Conservation (phyloP, 2,329 filamentous ascomycete genomes). For the Cladosporium sphaerospermum region DNA sequence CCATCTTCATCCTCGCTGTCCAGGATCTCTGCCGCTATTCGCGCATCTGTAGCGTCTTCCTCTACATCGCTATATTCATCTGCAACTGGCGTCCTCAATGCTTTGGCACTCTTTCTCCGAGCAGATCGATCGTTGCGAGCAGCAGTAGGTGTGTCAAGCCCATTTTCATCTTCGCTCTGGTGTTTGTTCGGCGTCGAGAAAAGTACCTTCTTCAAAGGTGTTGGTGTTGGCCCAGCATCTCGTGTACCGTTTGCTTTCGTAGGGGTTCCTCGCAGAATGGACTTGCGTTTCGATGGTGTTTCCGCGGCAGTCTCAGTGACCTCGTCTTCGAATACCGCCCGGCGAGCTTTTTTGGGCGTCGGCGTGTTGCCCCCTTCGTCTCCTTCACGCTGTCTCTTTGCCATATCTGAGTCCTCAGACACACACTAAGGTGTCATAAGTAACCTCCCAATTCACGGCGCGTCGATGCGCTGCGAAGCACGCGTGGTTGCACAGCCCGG, state of each 20-base stretch:
- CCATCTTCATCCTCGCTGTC: conserved; percentile 30
- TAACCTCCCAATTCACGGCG: not conserved
- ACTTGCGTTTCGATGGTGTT: conserved; percentile 29
- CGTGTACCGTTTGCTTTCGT: conserved; percentile 20
- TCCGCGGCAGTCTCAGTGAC: conserved; percentile 11
- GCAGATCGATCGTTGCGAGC: conserved; percentile 75
- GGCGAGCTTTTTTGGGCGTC: not conserved
- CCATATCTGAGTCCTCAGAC: not conserved
- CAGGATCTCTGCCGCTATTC: conserved; percentile 22
- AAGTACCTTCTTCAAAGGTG: conserved; percentile 40
- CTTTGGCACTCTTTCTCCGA: conserved; percentile 73
- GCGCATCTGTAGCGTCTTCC: conserved; percentile 21
- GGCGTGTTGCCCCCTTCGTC: conserved; percentile 1
- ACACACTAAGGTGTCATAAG: not conserved
- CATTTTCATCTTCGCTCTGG: conserved; percentile 24
- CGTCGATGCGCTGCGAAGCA: not conserved
- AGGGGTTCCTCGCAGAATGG: conserved; percentile 28
- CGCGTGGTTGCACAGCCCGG: not conserved
- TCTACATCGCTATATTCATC: conserved; percentile 48
- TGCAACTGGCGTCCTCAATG: conserved; percentile 62
- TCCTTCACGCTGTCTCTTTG: conserved; percentile 5
- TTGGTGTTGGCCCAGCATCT: conserved; percentile 34
- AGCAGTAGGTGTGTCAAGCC: conserved; percentile 44
- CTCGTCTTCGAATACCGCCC: not conserved
- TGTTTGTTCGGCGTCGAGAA: conserved; percentile 41